These are phyloP conservation scores for Peronospora destructor DNA, from an alignment of 352 stramenopile genomes.

Conservation along the genomic window DNA sequence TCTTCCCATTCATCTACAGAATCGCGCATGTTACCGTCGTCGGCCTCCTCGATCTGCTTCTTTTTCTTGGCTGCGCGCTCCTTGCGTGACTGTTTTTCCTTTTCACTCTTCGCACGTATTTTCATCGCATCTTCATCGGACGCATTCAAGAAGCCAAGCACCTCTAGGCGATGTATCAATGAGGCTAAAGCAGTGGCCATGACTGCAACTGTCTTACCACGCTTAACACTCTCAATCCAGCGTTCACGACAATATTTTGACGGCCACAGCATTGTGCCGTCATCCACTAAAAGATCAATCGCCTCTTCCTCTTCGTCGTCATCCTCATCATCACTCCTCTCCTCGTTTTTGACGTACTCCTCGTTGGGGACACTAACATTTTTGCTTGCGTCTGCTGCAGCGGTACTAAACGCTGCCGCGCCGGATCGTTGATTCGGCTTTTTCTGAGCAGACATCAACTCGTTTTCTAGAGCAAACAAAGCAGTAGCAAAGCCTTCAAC, in stretches of 20 bases:
- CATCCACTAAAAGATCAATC: constrained; percentile 48
- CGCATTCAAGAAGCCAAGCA: constrained; percentile 55
- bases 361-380: constrained; percentile 19
- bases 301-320: constrained; percentile 72
- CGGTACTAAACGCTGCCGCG: not conserved
- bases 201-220: constrained; percentile 40
- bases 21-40: constrained; percentile 35
- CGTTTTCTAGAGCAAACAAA: constrained; percentile 56
- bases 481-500: constrained; percentile 34
- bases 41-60: constrained; percentile 46
- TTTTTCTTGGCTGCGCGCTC: constrained; percentile 65
- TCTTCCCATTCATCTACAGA: constrained; percentile 83
- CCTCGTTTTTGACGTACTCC: constrained; percentile 21
- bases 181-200: constrained; percentile 53
- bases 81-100: constrained; percentile 65
- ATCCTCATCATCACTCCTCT: constrained; percentile 67
- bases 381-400: constrained; percentile 12
- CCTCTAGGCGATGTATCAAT: constrained; percentile 64
- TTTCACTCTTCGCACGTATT: constrained; percentile 56
- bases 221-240: constrained; percentile 62
- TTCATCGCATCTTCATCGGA: constrained; percentile 40
- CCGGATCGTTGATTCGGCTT: constrained; percentile 25
- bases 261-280: constrained; percentile 61
- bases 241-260: constrained; percentile 59
- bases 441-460: constrained; percentile 50